Base-by-base conservation (phyloP, 2,329 filamentous ascomycete species). In the Exophiala mesophila region DNA sequence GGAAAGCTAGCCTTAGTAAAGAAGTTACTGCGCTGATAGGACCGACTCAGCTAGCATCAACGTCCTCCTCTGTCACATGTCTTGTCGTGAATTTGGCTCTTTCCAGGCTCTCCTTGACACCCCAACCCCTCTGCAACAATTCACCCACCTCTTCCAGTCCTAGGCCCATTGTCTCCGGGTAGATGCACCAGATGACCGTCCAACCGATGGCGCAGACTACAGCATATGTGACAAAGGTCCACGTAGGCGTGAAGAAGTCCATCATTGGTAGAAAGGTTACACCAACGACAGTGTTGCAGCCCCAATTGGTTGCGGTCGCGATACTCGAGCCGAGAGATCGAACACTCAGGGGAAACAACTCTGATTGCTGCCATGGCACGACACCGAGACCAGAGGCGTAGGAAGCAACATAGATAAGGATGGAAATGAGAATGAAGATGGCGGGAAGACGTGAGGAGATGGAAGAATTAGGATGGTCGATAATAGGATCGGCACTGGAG, bases 301-400 rank as follows among this genome's bases (percentile, higher is more conserved):
- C 77, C 90, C 90, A 97, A 58, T 85, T 96, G 5, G 86, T 94
- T 4, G 82, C 83, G 5, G 89, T 77, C 5, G 76, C 71, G 19
- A 82, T 59, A 10, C 72, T 71, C 1, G 78, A 81, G 21, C 78
- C 76, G 13, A 80, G 64, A 60, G 78, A 82, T 47, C 82, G 76
- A 36, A 83, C 70, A 13, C 71, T 67, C 13, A 77, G 60, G 1
- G 88, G 85, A 59, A 96, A 96, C 21, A 95, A 76, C 67, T 97
- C 90, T 55, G 83, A 87, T 67, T 95, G 89, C 74, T 95, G 90
- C 90, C 90, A 97, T 0, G 90, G 89, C 2, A 97, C 88, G 56
- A 88, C 94, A 6, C 90, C 90, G 2, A 97, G 73, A 2, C 90
- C 90, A 1, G 89, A 71, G 1, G 90, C 90, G 60, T 94, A 97